Evolutionary conservation across 441 rosid species (phyloP).

Genomic region (Croton setiger): DNA sequence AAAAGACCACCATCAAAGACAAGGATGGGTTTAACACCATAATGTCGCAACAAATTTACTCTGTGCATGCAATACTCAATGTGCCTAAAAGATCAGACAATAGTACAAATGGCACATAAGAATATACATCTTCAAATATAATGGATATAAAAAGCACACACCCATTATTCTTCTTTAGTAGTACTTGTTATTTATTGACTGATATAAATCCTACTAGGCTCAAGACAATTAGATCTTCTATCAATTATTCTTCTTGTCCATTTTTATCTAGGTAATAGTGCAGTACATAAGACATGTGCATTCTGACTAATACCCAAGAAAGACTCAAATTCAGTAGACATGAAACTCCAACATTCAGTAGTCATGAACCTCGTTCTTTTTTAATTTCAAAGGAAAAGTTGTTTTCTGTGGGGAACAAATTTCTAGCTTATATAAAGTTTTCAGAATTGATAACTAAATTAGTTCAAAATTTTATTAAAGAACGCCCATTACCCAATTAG

Average conservation of each 20-base stretch:
- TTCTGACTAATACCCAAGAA: neutral
- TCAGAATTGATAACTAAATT: neutral
- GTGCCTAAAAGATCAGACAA: constrained; percentile 54
- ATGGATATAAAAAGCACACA: neutral
- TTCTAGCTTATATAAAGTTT: neutral
- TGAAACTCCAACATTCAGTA: neutral
- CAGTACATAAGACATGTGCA: neutral
- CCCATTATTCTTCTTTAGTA: neutral
- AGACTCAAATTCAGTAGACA: neutral
- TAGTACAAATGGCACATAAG: constrained; percentile 5
- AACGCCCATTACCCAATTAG: constrained; percentile 4
- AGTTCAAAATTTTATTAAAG: neutral
- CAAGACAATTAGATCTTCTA: neutral
- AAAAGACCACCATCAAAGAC: constrained; percentile 93
- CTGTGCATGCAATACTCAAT: constrained; percentile 91
- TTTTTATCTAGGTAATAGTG: neutral
- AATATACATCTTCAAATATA: neutral
- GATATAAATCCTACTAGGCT: neutral
- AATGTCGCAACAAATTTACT: constrained; percentile 80
- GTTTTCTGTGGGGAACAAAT: neutral
- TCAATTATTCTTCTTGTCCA: neutral
- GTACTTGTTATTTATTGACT: neutral
- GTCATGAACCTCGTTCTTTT: neutral
- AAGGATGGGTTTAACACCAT: constrained; percentile 82
- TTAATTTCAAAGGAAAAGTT: neutral